Base-by-base conservation (phyloP, 2,329 filamentous ascomycete genomes). In the Purpureocillium takamizusanense region DNA sequence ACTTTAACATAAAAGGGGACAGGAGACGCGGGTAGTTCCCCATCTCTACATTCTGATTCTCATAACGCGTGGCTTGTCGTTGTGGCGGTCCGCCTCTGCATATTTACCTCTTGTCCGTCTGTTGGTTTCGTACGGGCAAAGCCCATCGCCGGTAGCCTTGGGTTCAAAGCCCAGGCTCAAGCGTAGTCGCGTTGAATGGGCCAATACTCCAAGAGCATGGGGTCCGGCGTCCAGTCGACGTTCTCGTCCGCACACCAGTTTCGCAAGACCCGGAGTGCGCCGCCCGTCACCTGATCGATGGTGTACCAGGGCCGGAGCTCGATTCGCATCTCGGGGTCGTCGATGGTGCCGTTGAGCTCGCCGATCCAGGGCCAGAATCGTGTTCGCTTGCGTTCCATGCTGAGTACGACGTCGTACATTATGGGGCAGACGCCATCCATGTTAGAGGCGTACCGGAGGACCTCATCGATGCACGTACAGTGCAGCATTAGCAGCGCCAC, bases 201-300 rank as follows among this genome's bases (percentile, higher is more conserved):
- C 46, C 41, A 47, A 8, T 28, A 45, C 12, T 58, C 53, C 31
- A 42, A 49, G 11, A 55, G 42, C 13, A 46, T 47, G 18, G 65
- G 51, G 46, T 64, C 57, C 1, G 65, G 59, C n/a, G 51, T 49
- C 70, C 70, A 74, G 14, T 60, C 53, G n/a, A 72, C 60, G 5
- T 53, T 52, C 42, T 72, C 66, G 3, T 63, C 59, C 8, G 59
- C 56, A 33, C 63, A 65, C 65, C 68, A 73, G 17, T 56, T 51
- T 3, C 55, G 56, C 45, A 74, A 51, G 4, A 70, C 51, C 7
- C 52, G 54, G 39, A 73, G 46, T 11, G 60, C 56, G 5, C 54
- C 51, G 7, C 54, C 49, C 11, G 64, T 62, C 7, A 63, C 56
- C 12, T 71, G 68, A 40, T 72, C 66, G 9, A 70, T 53, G 3